phyloP scores from a whole-genome alignment of 805 yeast genomes.

The Myxozyma geophila region DNA sequence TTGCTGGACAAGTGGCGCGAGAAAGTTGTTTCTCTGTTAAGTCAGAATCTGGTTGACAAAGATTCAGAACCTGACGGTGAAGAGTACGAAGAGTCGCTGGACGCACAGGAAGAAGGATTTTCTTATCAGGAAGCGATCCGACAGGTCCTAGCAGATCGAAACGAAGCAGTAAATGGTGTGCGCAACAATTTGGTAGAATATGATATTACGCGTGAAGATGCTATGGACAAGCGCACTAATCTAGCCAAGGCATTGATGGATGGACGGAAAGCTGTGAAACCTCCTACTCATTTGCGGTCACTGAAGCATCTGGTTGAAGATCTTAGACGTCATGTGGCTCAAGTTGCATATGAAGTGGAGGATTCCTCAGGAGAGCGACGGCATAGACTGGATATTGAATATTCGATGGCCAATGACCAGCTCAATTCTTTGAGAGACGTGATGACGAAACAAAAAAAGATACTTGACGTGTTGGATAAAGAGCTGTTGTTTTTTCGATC shows the following conservation, averaged over 20 bases:
- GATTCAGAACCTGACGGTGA: conserved; percentile 63
- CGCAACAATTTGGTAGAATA: conserved; percentile 34
- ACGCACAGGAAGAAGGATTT: conserved; percentile 70
- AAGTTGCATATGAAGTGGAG: conserved; percentile 26
- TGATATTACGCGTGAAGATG: conserved; percentile 32
- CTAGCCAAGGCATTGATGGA: conserved; percentile 37
- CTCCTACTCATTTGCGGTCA: conserved; percentile 27
- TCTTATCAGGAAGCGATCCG: conserved; percentile 45
- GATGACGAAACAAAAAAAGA: conserved; percentile 50
- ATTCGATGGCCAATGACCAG: conserved; percentile 15
- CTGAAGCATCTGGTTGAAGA: conserved; percentile 27
- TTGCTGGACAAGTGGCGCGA: conserved; percentile 58
- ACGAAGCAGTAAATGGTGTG: conserved; percentile 49
- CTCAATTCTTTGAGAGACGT: conserved; percentile 14
- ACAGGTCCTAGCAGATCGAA: conserved; percentile 48
- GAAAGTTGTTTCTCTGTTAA: conserved; percentile 51
- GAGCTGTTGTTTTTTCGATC: conserved; percentile 60
- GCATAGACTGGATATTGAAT: conserved; percentile 25
- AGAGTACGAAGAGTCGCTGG: conserved; percentile 76
- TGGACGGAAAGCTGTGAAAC: conserved; percentile 36
- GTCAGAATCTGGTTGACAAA: conserved; percentile 58
- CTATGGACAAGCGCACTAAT: conserved; percentile 35
- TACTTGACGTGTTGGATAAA: conserved; percentile 50
- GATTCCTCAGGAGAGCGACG: conserved; percentile 23
- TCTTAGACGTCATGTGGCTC: conserved; percentile 24